phyloP scores from a whole-genome alignment of 2,329 filamentous ascomycete species.

The Ceratocystis alfenasii region DNA sequence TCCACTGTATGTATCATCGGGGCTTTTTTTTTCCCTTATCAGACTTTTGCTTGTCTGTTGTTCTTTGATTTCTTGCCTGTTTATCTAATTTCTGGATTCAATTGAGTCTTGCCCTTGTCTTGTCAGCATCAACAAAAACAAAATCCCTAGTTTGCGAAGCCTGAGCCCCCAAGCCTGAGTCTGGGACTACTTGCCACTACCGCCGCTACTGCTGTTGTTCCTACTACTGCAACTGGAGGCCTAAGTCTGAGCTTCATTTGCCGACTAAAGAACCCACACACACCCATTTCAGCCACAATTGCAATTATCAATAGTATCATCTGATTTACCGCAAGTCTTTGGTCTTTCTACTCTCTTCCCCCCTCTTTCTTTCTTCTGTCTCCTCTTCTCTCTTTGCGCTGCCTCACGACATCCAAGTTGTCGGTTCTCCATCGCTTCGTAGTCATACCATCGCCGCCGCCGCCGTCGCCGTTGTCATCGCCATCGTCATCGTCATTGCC shows the following conservation, averaged over 20 bases:
- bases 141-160: background rate
- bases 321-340: background rate
- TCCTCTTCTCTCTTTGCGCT: background rate
- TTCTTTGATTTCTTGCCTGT: background rate
- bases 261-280: background rate
- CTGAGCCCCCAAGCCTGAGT: background rate
- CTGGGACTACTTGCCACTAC: background rate
- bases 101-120: too few species aligned
- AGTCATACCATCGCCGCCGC: background rate
- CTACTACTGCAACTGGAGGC: too few species aligned
- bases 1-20: too few species aligned
- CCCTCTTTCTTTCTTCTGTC: background rate
- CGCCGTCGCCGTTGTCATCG: background rate
- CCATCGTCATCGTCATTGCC: background rate
- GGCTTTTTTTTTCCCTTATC: background rate
- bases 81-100: background rate
- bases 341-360: background rate
- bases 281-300: background rate
- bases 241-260: too few species aligned
- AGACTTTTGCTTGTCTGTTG: background rate
- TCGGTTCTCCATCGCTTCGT: background rate
- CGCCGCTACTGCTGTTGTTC: background rate
- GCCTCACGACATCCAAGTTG: background rate
- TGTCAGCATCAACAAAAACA: background rate
- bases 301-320: slow-evolving; percentile 9